phyloP scores from a whole-genome alignment of 345 rosid genomes.

The Psidium friedrichsthalianum region DNA sequence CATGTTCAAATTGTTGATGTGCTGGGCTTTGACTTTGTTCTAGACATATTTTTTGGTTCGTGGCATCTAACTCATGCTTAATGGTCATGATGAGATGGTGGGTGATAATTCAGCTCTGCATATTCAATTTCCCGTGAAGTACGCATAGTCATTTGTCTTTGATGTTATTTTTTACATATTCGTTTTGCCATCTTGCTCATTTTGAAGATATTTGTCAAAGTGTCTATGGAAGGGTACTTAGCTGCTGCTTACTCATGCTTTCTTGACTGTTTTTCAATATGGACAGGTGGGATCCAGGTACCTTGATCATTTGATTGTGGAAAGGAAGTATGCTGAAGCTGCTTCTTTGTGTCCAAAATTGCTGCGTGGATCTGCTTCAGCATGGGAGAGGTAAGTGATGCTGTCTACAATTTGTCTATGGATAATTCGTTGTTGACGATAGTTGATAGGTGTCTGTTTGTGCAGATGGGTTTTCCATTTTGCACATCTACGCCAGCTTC shows the following conservation, averaged over 20 bases:
- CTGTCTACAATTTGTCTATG: neutral
- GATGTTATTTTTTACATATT: neutral
- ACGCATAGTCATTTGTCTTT: neutral
- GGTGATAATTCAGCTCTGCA: neutral
- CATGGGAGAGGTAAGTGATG: constrained; percentile 86
- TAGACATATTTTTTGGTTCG: neutral
- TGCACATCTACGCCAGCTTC: constrained; percentile 98
- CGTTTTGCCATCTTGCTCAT: neutral
- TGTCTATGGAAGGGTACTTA: neutral
- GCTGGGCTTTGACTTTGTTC: neutral
- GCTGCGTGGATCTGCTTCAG: constrained; percentile 84
- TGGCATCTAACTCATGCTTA: neutral
- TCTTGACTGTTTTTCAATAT: neutral
- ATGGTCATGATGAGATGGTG: neutral
- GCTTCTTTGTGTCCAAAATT: constrained; percentile 96
- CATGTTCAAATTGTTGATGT: neutral
- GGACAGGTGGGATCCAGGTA: constrained; percentile 92
- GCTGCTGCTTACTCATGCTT: neutral
- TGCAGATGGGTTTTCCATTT: constrained; percentile 98
- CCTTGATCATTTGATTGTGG: constrained; percentile 97
- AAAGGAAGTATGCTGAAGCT: constrained; percentile 94
- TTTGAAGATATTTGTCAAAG: neutral
- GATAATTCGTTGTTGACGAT: constrained; percentile 9
- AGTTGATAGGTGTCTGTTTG: constrained; percentile 8
- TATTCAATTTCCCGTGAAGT: neutral